Evolutionary conservation across 805 yeast species (phyloP), one percentile per base, ranked within the genome.

Genomic region (Cyberlindnera nakhonratchasimensis): DNA sequence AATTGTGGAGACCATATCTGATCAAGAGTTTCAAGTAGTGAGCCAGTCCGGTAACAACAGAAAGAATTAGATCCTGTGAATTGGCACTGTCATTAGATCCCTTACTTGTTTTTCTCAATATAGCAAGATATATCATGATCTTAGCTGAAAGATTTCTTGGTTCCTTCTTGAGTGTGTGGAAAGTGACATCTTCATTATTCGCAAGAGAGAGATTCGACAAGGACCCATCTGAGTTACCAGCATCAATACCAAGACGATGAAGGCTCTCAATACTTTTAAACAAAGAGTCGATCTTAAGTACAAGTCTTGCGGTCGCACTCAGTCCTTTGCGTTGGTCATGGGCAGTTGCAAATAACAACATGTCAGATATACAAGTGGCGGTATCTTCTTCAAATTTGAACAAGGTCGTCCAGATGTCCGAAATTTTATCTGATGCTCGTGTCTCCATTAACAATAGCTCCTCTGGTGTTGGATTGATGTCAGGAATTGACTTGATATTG

Each of bases 81-180:
- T 75, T 65, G 8, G 56, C 52, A 13, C 59, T 51, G 34, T 63
- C 65, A 3, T 57, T 48, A 3, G 51, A 47, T 4, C 67, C 66
- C 7, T 64, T 54, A 19, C 69, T 73, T 50, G 50, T 70, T 55
- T 86, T 88, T 47, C 96, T 72, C 32, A 93, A 65, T 25, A 88
- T 72, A 1, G 96, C 89, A 59, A 93, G 72, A 64, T 88, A 91
- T 37, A 87, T 80, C 83, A 93, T 90, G 7, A 93, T 72, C 59
- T 89, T 90, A 6, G 96, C 89, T 8, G 96, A 85, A 37, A 93
- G 72, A 39, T 85, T 85, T 57, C 95, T 74, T 11, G 99, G 96
- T 35, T 55, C 62, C 33, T 52, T 57, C 36, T 52, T 57, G 37
- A 57, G 40, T 1, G 48, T 46, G 5, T 50, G 53, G 30, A 47